Conservation (phyloP, 768 basidiomycete species). For the Antrodiella citrinella region DNA sequence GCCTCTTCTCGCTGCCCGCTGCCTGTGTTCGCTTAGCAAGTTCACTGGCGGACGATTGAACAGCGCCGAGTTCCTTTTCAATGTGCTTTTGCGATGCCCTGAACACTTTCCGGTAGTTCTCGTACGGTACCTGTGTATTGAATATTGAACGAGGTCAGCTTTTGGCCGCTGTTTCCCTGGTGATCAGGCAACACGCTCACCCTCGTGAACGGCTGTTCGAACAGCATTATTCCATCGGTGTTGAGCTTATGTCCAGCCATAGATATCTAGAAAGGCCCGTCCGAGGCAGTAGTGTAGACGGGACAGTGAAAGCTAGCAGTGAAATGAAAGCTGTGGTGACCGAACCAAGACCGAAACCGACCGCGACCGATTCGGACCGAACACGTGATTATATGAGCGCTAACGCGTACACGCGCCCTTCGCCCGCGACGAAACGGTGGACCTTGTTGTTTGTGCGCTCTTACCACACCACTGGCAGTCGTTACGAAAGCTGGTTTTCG, state of each 20-base stretch:
- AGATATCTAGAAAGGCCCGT: too few species aligned
- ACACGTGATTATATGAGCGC: too few species aligned
- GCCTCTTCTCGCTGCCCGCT: conserved; percentile 24
- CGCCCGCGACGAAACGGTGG: too few species aligned
- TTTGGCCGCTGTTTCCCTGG: not conserved
- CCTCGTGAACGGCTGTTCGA: conserved; percentile 78
- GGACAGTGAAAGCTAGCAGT: too few species aligned
- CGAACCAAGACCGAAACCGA: too few species aligned
- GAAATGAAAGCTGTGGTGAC: too few species aligned
- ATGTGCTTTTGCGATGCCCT: conserved; percentile 73
- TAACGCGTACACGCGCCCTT: too few species aligned
- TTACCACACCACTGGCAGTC: too few species aligned
- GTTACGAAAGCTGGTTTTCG: too few species aligned
- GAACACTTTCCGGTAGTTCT: conserved; percentile 85
- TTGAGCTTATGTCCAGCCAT: conserved; percentile 45
- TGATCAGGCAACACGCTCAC: conserved; percentile 30
- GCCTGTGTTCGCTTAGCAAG: conserved; percentile 39
- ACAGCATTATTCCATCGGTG: conserved; percentile 66
- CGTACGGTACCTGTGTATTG: conserved; percentile 67
- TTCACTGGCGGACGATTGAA: conserved; percentile 52
- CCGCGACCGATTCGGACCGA: too few species aligned
- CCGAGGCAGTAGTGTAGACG: too few species aligned
- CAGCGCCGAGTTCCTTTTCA: conserved; percentile 65
- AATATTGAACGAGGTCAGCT: conserved; percentile 1
- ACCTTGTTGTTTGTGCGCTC: too few species aligned